Conservation (phyloP, 768 basidiomycete species). For the Dentipellis sp. region DNA sequence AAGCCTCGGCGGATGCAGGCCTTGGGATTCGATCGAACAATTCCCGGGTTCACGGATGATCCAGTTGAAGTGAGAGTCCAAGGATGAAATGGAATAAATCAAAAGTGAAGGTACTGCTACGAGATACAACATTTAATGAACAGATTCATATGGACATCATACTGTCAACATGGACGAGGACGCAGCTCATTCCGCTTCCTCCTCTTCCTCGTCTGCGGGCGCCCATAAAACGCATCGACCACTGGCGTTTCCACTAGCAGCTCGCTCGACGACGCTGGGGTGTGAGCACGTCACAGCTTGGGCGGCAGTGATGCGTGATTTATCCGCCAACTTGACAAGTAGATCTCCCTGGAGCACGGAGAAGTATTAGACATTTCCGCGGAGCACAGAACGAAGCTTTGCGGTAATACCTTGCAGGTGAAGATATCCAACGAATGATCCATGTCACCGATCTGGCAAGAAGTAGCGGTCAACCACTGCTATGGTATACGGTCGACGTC, state of each 20-base stretch:
- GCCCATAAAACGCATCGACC: constrained; percentile 82
- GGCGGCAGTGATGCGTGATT: constrained; percentile 55
- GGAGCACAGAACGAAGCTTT: not conserved
- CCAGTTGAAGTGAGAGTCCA: too few relatives aligned
- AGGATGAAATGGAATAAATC: too few relatives aligned
- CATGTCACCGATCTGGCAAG: constrained; percentile 62
- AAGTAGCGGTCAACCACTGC: not conserved
- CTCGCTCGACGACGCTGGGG: constrained; percentile 64
- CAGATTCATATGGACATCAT: too few relatives aligned
- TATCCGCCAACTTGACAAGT: constrained; percentile 53
- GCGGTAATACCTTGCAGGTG: constrained; percentile 49
- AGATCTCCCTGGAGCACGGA: constrained; percentile 50
- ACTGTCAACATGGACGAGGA: not conserved
- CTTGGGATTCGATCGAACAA: too few relatives aligned
- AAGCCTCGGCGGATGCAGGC: too few relatives aligned
- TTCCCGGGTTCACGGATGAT: too few relatives aligned
- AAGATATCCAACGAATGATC: constrained; percentile 68
- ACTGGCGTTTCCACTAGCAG: constrained; percentile 68
- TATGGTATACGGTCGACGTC: not conserved
- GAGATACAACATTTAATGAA: too few relatives aligned
- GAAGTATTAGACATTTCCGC: not conserved
- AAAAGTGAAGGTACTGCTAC: too few relatives aligned
- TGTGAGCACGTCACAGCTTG: constrained; percentile 91
- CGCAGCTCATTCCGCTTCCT: not conserved
- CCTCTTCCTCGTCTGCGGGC: constrained; percentile 21